Percentiles rank a stretch among this genome's conserved stretches.
Evolutionary conservation across 2,329 filamentous ascomycete species (phyloP).

Genomic region (Aspergillus spinulosporus): DNA sequence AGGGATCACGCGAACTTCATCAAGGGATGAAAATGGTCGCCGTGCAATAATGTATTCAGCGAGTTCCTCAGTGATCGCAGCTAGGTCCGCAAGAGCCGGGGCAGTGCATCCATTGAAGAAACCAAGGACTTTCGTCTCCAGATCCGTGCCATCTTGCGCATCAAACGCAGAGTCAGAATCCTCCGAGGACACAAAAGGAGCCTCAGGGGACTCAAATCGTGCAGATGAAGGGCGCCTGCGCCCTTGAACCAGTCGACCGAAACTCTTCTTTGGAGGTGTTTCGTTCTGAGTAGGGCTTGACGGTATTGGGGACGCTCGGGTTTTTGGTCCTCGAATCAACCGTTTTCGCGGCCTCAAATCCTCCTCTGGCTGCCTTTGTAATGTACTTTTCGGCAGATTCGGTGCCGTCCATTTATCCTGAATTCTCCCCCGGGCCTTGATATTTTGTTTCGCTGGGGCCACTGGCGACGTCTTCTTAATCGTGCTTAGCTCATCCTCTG

Average conservation of each 20-base stretch:
- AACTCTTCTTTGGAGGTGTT: slow-evolving; percentile 31
- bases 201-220: slow-evolving; percentile 37
- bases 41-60: slow-evolving; percentile 69
- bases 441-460: slow-evolving; percentile 50
- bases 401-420: slow-evolving; percentile 59
- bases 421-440: slow-evolving; percentile 58
- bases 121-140: slow-evolving; percentile 64
- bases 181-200: slow-evolving; percentile 46
- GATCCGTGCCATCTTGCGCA: slow-evolving; percentile 41
- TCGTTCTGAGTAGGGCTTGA: slow-evolving; percentile 26
- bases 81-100: slow-evolving; percentile 78
- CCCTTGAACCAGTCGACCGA: slow-evolving; percentile 53
- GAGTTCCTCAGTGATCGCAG: slow-evolving; percentile 68
- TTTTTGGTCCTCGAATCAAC: slow-evolving; percentile 40
- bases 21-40: slow-evolving; percentile 70
- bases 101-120: slow-evolving; percentile 80
- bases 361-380: slow-evolving; percentile 25
- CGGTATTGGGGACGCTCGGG: slow-evolving; percentile 26
- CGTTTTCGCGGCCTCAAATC: slow-evolving; percentile 38
- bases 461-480: slow-evolving; percentile 23
- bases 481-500: slow-evolving; percentile 44
- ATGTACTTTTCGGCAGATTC: slow-evolving; percentile 38
- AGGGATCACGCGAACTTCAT: slow-evolving; percentile 66
- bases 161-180: slow-evolving; percentile 45
- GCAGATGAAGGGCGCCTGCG: slow-evolving; percentile 40